A percentile compares a stretch with the other conserved stretches of the same genome.
phyloP scores from a whole-genome alignment of 768 basidiomycete species.

The Dioszegia aurantiaca region DNA sequence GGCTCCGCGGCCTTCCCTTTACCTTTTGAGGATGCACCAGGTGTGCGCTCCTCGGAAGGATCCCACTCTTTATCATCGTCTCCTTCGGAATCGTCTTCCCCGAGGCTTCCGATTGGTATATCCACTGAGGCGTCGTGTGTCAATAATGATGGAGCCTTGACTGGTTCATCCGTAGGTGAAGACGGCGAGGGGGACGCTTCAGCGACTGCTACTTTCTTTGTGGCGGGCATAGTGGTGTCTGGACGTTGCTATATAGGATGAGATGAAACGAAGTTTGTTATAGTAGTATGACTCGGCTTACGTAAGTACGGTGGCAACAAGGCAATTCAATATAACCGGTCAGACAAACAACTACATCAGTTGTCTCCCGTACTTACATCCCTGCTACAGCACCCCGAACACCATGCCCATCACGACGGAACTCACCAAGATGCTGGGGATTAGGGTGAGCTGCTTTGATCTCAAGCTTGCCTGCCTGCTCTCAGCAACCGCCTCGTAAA shows the following conservation, averaged over 20 bases:
- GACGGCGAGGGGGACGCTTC: conserved; percentile 29
- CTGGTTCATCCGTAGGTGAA: conserved; percentile 19
- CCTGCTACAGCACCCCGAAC: neutral
- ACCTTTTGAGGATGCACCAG: conserved; percentile 23
- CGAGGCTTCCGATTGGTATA: conserved; percentile 23
- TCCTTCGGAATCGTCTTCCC: conserved; percentile 20
- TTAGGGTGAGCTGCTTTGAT: conserved; percentile 25
- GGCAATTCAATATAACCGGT: too few species aligned
- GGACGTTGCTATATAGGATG: too few species aligned
- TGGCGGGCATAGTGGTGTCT: neutral
- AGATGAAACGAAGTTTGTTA: too few species aligned
- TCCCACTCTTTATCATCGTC: conserved; percentile 38
- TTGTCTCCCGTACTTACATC: neutral
- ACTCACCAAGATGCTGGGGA: conserved; percentile 34
- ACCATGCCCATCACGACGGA: conserved; percentile 37
- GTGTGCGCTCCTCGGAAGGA: conserved; percentile 29
- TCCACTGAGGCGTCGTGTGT: conserved; percentile 10
- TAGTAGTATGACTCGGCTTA: too few species aligned
- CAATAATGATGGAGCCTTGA: neutral
- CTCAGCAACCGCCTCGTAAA: too few species aligned
- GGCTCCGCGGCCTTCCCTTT: conserved; percentile 21
- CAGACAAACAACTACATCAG: neutral
- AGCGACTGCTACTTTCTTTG: conserved; percentile 14
- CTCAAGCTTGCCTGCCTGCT: too few species aligned
- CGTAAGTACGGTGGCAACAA: too few species aligned